Conservation (phyloP, 257 asterid genomes). For the Solanum virginianum region DNA sequence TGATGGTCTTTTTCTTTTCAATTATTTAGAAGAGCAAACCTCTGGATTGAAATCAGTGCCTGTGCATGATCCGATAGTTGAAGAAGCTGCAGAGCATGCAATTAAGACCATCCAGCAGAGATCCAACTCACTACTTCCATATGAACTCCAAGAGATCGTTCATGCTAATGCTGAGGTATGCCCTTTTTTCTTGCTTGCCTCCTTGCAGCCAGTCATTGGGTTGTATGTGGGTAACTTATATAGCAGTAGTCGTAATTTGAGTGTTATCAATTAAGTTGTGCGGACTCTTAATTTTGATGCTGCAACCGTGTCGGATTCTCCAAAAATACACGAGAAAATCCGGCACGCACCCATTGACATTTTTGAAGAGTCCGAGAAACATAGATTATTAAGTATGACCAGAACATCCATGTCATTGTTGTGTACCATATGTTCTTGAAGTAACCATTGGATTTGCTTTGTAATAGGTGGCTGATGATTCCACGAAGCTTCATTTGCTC, state of each 20-base stretch:
- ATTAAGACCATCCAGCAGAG: conserved; percentile 63
- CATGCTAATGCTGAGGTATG: conserved; percentile 78
- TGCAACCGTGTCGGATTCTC: too few species aligned
- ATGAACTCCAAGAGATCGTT: conserved; percentile 55
- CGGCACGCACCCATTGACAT: too few species aligned
- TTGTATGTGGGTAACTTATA: neutral
- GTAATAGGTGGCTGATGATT: conserved; percentile 44
- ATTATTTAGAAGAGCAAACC: conserved; percentile 24
- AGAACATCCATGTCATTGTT: neutral
- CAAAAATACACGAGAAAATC: too few species aligned
- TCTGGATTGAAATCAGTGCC: conserved; percentile 66
- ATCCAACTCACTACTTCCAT: conserved; percentile 70
- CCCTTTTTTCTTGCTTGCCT: neutral
- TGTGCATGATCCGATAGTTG: conserved; percentile 66
- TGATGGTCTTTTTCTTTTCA: neutral
- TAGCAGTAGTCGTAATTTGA: neutral
- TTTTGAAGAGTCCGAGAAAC: too few species aligned
- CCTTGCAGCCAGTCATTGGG: neutral
- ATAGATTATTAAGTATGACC: neutral
- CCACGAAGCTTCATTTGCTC: conserved; percentile 64
- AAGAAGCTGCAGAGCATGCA: conserved; percentile 86
- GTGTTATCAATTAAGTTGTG: too few species aligned
- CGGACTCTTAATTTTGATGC: too few species aligned
- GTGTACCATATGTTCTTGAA: too few species aligned
- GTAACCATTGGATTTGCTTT: neutral